Percentiles rank a stretch among this genome's conserved stretches.
Conservation (phyloP, 2,329 filamentous ascomycete genomes). For the Trichoderma semiorbis region DNA sequence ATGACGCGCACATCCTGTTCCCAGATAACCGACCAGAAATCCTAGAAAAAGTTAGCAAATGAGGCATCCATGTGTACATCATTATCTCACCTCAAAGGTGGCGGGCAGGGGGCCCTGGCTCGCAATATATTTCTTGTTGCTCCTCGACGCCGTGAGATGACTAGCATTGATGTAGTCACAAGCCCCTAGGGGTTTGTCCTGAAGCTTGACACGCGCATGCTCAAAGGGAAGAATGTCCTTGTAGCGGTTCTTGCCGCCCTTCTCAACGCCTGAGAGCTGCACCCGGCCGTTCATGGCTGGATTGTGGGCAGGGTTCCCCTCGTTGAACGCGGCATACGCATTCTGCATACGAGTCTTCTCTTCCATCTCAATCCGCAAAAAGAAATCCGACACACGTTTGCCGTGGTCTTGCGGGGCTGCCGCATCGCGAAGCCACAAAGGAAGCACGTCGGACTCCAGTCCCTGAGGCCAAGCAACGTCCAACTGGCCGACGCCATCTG, state of each 20-base stretch:
- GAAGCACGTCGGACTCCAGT: conserved; percentile 55
- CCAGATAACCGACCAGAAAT: conserved; percentile 98
- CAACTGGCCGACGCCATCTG: conserved; percentile 86
- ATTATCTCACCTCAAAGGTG: conserved; percentile 72
- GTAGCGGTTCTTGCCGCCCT: conserved; percentile 92
- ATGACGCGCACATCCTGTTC: conserved; percentile 93
- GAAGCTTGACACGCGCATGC: conserved; percentile 80
- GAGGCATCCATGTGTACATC: background rate
- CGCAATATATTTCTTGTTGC: conserved; percentile 91
- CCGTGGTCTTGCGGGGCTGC: conserved; percentile 67
- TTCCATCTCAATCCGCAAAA: conserved; percentile 75
- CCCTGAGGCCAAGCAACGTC: conserved; percentile 48
- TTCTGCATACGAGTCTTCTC: conserved; percentile 93
- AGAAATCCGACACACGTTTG: conserved; percentile 76
- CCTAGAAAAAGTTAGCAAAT: conserved; percentile 46
- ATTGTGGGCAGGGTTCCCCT: conserved; percentile 32
- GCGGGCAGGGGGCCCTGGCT: conserved; percentile 90
- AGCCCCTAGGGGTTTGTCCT: conserved; percentile 60
- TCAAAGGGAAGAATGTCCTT: conserved; percentile 98
- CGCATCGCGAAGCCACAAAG: conserved; percentile 72
- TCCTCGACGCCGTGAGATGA: conserved; percentile 73
- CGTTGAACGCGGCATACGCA: conserved; percentile 54
- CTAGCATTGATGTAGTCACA: conserved; percentile 98
- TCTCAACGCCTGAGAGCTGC: conserved; percentile 87
- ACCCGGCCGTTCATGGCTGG: conserved; percentile 40